phyloP scores from a whole-genome alignment of 352 stramenopile species.

The Pythium rhizo-oryzae region DNA sequence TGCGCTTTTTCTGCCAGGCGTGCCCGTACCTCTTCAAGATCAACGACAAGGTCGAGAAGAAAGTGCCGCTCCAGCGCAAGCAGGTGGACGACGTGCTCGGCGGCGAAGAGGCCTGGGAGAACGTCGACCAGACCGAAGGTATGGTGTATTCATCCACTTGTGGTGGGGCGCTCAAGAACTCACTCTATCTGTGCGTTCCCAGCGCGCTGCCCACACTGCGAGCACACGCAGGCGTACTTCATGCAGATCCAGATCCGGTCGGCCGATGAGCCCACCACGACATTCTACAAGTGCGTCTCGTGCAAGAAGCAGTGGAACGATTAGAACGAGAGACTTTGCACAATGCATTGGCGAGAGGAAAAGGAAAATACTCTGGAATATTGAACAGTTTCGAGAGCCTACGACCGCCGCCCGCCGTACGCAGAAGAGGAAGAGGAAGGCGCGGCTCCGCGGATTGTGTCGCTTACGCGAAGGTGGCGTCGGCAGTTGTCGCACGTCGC shows the following conservation, averaged over 20 bases:
- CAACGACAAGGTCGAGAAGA: slow-evolving; percentile 89
- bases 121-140: slow-evolving; percentile 97
- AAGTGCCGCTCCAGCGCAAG: slow-evolving; percentile 93
- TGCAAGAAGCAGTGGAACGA: slow-evolving; percentile 98
- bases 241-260: slow-evolving; percentile 99
- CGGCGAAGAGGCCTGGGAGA: slow-evolving; percentile 97
- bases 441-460: slow-evolving; percentile 17
- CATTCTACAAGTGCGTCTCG: slow-evolving; percentile 99
- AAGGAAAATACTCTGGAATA: background rate
- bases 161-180: background rate
- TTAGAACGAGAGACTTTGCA: slow-evolving; percentile 29
- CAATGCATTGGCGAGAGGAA: background rate
- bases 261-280: slow-evolving; percentile 98
- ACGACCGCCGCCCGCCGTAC: background rate
- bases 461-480: slow-evolving; percentile 40
- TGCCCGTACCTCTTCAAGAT: slow-evolving; percentile 91
- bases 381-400: background rate
- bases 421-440: background rate
- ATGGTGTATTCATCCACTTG: background rate
- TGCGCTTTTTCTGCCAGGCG: slow-evolving; percentile 91
- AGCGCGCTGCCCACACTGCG: slow-evolving; percentile 95
- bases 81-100: slow-evolving; percentile 99
- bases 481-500: slow-evolving; percentile 70
- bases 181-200: background rate
- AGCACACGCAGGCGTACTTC: slow-evolving; percentile 98